Conservation (phyloP, 345 rosid species). For the Hypericum androsaemum region DNA sequence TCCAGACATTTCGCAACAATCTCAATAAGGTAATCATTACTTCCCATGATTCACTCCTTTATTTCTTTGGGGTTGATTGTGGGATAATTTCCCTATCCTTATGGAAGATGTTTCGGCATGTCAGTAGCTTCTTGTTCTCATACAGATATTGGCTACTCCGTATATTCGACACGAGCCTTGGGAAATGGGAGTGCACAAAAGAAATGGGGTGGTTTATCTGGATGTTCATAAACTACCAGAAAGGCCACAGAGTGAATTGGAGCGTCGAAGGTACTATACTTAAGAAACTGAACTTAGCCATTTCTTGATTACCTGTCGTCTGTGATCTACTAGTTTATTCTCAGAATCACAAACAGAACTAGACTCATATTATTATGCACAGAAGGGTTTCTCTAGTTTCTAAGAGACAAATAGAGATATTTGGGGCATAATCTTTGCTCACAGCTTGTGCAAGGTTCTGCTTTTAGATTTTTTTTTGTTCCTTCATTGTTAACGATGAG, state of each 20-base stretch:
- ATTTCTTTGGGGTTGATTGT: not conserved
- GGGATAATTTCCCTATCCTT: no score
- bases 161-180: constrained; percentile 78
- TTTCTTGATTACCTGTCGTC: not conserved
- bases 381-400: no score
- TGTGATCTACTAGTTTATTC: not conserved
- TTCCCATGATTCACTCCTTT: not conserved
- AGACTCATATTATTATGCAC: no score
- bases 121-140: constrained; percentile 7
- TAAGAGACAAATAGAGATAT: no score
- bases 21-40: constrained; percentile 62
- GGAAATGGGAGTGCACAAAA: constrained; percentile 99
- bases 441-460: no score
- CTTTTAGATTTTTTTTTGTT: no score
- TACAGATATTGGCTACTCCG: constrained; percentile 80
- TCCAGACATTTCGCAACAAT: constrained; percentile 85
- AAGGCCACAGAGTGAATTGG: constrained; percentile 70
- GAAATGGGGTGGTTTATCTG: constrained; percentile 86
- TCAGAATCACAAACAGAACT: no score
- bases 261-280: constrained; percentile 61
- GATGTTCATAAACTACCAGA: constrained; percentile 94
- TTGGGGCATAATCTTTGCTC: no score
- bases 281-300: no score
- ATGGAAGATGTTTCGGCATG: no score
- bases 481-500: no score